These are phyloP conservation scores for Backusella morwellensis DNA, from an alignment of 192 early-diverging fungal genomes.

Conservation along the genomic window DNA sequence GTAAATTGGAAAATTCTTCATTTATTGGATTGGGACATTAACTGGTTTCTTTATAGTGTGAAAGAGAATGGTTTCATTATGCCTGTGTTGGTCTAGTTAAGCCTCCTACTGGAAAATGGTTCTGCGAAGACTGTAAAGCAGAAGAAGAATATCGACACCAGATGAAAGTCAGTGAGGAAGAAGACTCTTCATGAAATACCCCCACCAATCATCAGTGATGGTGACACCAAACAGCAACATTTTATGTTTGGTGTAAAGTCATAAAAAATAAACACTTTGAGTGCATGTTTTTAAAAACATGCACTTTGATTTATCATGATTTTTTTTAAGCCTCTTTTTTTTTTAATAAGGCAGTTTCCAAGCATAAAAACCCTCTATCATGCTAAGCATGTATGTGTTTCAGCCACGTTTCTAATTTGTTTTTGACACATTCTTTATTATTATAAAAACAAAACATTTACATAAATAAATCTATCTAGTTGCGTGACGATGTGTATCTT, in stretches of 20 bases:
- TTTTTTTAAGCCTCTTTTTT: neutral
- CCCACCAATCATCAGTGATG: neutral
- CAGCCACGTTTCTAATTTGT: neutral
- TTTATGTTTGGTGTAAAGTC: no score
- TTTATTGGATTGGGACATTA: constrained; percentile 1
- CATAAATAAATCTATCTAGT: neutral
- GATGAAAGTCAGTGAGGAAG: neutral
- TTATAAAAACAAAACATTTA: neutral
- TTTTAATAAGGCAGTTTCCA: neutral
- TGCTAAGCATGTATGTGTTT: neutral
- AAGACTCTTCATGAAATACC: neutral
- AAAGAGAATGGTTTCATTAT: constrained; percentile 91
- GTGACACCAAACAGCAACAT: no score
- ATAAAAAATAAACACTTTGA: no score
- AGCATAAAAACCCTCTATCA: no score
- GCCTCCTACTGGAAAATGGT: constrained; percentile 85
- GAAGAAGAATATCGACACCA: constrained; percentile 19
- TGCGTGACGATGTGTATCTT: neutral
- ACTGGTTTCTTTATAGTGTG: constrained; percentile 47
- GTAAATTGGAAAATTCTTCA: constrained; percentile 35
- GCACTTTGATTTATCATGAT: no score
- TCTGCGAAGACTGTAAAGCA: constrained; percentile 66
- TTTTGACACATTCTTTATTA: neutral
- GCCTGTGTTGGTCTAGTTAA: constrained; percentile 76
- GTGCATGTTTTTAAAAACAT: neutral